Percentiles rank a stretch among this genome's conserved stretches.
These are phyloP conservation scores for Prunus davidiana DNA, from an alignment of 306 rosid species.

Conservation along the genomic window DNA sequence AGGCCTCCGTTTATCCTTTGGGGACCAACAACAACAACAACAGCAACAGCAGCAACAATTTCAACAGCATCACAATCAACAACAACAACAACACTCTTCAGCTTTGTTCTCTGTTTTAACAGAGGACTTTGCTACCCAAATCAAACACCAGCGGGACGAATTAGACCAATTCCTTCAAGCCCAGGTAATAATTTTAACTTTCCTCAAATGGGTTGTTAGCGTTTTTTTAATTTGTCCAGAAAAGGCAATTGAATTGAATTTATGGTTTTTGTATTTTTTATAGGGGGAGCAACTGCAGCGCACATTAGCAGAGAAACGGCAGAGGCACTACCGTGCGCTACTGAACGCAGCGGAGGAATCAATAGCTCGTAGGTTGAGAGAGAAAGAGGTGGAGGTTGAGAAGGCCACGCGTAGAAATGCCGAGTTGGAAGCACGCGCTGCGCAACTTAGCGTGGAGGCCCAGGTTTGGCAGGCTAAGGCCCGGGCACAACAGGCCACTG, in stretches of 20 bases:
- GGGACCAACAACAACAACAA: slow-evolving; percentile 50
- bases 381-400: slow-evolving; percentile 65
- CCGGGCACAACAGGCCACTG: slow-evolving; percentile 65
- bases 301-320: slow-evolving; percentile 63
- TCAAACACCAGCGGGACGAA: slow-evolving; percentile 72
- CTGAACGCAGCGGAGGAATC: slow-evolving; percentile 63
- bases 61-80: slow-evolving; percentile 25
- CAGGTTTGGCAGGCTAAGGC: slow-evolving; percentile 89
- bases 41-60: slow-evolving; percentile 20
- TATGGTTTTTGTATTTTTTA: slow-evolving; percentile 1
- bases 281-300: slow-evolving; percentile 73
- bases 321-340: slow-evolving; percentile 58
- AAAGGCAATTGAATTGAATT: background rate
- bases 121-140: slow-evolving; percentile 55
- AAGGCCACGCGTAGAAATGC: slow-evolving; percentile 63
- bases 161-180: slow-evolving; percentile 66
- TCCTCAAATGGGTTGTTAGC: slow-evolving; percentile 13
- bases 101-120: slow-evolving; percentile 49
- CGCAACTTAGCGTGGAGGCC: slow-evolving; percentile 63
- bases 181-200: slow-evolving; percentile 50
- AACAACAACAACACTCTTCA: slow-evolving; percentile 39
- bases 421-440: slow-evolving; percentile 85
- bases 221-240: background rate
- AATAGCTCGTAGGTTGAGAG: slow-evolving; percentile 47
- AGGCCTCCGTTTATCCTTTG: slow-evolving; percentile 75